Conservation (phyloP, 495 filamentous ascomycete species). For the Cercophora newfieldiana region DNA sequence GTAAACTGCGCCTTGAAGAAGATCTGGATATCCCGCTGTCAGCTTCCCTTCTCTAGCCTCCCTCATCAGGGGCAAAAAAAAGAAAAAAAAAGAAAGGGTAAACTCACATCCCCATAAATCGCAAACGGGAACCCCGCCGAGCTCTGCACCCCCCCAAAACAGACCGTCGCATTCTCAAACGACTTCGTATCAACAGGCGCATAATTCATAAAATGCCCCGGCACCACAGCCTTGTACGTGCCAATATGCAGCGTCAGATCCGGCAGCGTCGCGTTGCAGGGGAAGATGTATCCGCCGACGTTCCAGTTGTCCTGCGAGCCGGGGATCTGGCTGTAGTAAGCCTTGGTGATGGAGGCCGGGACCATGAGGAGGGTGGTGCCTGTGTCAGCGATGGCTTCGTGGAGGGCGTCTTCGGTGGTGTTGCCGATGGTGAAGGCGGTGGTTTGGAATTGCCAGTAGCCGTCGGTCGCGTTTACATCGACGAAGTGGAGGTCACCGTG, state of each 20-base stretch:
- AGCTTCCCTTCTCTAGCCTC: too few relatives aligned
- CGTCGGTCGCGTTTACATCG: conserved; percentile 58
- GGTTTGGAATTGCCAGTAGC: conserved; percentile 74
- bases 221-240: conserved; percentile 55
- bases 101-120: conserved; percentile 81
- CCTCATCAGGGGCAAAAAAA: too few relatives aligned
- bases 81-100: too few relatives aligned
- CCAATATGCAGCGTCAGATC: conserved; percentile 59
- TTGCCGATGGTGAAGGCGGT: conserved; percentile 56
- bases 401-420: conserved; percentile 16
- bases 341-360: conserved; percentile 53
- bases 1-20: conserved; percentile 84
- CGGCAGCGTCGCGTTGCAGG: conserved; percentile 38
- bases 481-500: conserved; percentile 60
- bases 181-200: conserved; percentile 45
- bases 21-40: too few relatives aligned
- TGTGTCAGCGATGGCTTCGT: conserved; percentile 56
- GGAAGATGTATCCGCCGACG: conserved; percentile 53
- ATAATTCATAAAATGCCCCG: conserved; percentile 63
- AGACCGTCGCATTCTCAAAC: conserved; percentile 46
- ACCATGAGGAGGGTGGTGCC: conserved; percentile 77
- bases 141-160: conserved; percentile 68
- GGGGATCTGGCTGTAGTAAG: conserved; percentile 67
- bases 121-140: conserved; percentile 62
- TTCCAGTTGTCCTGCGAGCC: conserved; percentile 49